A percentile compares a stretch with the other conserved stretches of the same genome.
Conservation (phyloP, 805 yeast species). For the Wickerhamomyces canadensis region DNA sequence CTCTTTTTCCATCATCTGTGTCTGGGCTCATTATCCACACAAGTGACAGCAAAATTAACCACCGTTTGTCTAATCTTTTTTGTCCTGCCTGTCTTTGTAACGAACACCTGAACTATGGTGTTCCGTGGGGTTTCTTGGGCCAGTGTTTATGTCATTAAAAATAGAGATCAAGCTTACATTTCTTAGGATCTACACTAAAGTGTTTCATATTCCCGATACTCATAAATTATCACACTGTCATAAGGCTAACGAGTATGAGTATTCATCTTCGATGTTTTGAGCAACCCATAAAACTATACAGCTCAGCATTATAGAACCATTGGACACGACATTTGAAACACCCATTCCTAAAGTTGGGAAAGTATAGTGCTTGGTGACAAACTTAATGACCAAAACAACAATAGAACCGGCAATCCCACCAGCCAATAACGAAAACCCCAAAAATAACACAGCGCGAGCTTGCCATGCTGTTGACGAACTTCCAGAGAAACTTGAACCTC, state of each 20-base stretch:
- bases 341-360: constrained; percentile 96
- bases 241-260: constrained; percentile 83
- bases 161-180: too few relatives aligned
- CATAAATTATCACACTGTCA: constrained; percentile 23
- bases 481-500: constrained; percentile 32
- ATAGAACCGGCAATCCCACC: constrained; percentile 93
- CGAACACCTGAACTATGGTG: too few relatives aligned
- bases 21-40: too few relatives aligned
- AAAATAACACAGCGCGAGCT: constrained; percentile 81
- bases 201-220: neutral
- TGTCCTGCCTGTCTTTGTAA: too few relatives aligned
- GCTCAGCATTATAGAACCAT: constrained; percentile 77
- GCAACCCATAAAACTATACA: constrained; percentile 89
- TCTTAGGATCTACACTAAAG: too few relatives aligned
- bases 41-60: too few relatives aligned
- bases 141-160: too few relatives aligned
- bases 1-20: too few relatives aligned
- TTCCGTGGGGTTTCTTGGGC: too few relatives aligned
- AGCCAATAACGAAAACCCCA: constrained; percentile 89
- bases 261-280: constrained; percentile 94
- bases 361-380: constrained; percentile 67
- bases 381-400: constrained; percentile 81
- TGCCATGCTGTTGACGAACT: constrained; percentile 73
- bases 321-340: constrained; percentile 76
- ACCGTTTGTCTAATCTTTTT: too few relatives aligned